These are phyloP conservation scores for Stylonectria norvegica DNA, from an alignment of 2,329 filamentous ascomycete species.

Conservation along the genomic window DNA sequence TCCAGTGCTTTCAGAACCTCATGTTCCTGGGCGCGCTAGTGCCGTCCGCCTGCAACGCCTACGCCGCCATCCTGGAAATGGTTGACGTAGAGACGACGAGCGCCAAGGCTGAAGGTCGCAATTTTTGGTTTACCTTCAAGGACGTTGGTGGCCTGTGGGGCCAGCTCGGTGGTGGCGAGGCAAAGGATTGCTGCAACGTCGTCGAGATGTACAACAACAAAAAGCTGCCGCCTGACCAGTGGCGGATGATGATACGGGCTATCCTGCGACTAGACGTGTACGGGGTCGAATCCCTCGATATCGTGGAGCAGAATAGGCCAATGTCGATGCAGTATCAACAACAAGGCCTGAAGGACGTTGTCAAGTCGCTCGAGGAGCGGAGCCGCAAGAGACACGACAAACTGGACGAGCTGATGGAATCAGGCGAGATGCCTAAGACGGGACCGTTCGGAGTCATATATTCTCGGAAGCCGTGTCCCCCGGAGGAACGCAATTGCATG, in stretches of 20 bases:
- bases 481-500: conserved; percentile 42
- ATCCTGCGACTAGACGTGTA: conserved; percentile 57
- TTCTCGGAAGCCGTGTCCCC: conserved; percentile 25
- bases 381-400: conserved; percentile 46
- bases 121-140: conserved; percentile 43
- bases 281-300: conserved; percentile 45
- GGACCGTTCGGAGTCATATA: conserved; percentile 28
- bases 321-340: conserved; percentile 29
- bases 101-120: conserved; percentile 41
- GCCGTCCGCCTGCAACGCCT: conserved; percentile 56
- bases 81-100: conserved; percentile 49
- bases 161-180: conserved; percentile 25
- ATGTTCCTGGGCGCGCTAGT: conserved; percentile 58
- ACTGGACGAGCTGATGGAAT: conserved; percentile 44
- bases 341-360: conserved; percentile 53
- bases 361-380: conserved; percentile 50
- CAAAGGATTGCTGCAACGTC: conserved; percentile 25
- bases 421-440: conserved; percentile 32
- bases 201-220: conserved; percentile 37
- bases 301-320: conserved; percentile 12
- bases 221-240: conserved; percentile 50
- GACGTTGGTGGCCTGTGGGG: conserved; percentile 51
- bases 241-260: conserved; percentile 52
- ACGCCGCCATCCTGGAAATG: conserved; percentile 51
- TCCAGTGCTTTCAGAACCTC: conserved; percentile 54